These are phyloP conservation scores for Aureobasidium sp. DNA, from an alignment of 2,329 filamentous ascomycete genomes.

Conservation along the genomic window DNA sequence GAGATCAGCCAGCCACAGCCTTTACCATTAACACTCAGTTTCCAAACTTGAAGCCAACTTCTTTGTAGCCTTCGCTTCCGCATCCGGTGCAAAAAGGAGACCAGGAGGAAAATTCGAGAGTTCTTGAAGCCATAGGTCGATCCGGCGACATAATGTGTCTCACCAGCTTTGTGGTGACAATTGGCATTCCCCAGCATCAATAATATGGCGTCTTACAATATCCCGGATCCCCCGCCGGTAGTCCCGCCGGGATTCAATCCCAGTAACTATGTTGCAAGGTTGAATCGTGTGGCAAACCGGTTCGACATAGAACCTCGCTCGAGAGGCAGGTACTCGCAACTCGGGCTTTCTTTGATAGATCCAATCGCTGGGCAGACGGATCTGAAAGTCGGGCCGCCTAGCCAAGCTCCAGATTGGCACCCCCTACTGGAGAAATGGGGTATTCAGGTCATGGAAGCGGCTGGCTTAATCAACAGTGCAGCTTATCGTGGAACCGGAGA, in stretches of 20 bases:
- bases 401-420: constrained; percentile 4
- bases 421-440: neutral
- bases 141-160: too few relatives aligned
- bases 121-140: neutral
- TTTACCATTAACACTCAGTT: neutral
- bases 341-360: neutral
- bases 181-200: neutral
- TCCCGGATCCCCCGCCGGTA: neutral
- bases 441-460: neutral
- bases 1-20: neutral
- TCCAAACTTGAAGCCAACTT: neutral
- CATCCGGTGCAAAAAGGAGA: neutral
- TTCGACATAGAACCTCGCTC: neutral
- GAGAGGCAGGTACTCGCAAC: neutral
- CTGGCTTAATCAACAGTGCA: neutral
- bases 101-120: neutral
- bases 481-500: neutral
- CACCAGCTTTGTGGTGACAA: neutral
- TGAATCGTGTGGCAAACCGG: neutral
- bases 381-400: neutral
- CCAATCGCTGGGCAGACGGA: neutral
- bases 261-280: neutral
- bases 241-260: neutral
- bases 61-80: neutral
- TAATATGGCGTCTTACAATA: neutral